Conservation (phyloP, 2,329 filamentous ascomycete species). For the Exophiala sp. region DNA sequence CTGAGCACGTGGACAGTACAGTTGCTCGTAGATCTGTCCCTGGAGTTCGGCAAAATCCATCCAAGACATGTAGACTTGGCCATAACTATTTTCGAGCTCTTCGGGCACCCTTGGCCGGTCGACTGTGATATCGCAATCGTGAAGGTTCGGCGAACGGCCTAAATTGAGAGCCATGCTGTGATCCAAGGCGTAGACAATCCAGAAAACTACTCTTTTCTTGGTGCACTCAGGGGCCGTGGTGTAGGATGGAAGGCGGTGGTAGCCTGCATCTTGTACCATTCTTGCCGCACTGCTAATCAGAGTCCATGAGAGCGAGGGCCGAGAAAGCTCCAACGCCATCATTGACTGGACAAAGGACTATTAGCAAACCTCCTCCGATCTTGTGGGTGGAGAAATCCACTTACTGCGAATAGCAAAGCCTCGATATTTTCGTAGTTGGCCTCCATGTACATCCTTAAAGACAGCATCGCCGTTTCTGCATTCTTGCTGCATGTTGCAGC, state of each 20-base stretch:
- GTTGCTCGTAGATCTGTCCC: conserved; percentile 56
- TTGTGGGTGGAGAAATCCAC: conserved; percentile 25
- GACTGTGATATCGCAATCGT: conserved; percentile 59
- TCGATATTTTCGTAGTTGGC: conserved; percentile 56
- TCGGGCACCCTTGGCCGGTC: conserved; percentile 31
- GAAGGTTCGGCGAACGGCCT: conserved; percentile 57
- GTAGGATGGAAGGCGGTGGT: conserved; percentile 48
- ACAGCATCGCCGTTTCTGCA: conserved; percentile 43
- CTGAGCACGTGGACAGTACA: conserved; percentile 46
- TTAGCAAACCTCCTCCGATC: not conserved
- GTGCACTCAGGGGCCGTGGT: conserved; percentile 28
- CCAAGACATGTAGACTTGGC: conserved; percentile 52
- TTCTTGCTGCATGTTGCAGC: conserved; percentile 41
- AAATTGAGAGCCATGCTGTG: conserved; percentile 58
- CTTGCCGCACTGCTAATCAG: conserved; percentile 57
- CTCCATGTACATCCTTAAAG: conserved; percentile 56
- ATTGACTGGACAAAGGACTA: conserved; percentile 44
- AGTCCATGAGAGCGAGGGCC: conserved; percentile 63
- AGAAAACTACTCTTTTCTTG: conserved; percentile 46
- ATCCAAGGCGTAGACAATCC: conserved; percentile 58
- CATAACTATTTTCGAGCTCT: conserved; percentile 43
- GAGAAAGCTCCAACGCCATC: conserved; percentile 61
- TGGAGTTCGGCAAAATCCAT: conserved; percentile 56
- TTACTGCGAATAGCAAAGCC: conserved; percentile 57
- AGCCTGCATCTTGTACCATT: conserved; percentile 61